Evolutionary conservation across 2,329 filamentous ascomycete species (phyloP), one percentile per base, ranked within the genome.

Genomic region (Microsporum ferrugineum): DNA sequence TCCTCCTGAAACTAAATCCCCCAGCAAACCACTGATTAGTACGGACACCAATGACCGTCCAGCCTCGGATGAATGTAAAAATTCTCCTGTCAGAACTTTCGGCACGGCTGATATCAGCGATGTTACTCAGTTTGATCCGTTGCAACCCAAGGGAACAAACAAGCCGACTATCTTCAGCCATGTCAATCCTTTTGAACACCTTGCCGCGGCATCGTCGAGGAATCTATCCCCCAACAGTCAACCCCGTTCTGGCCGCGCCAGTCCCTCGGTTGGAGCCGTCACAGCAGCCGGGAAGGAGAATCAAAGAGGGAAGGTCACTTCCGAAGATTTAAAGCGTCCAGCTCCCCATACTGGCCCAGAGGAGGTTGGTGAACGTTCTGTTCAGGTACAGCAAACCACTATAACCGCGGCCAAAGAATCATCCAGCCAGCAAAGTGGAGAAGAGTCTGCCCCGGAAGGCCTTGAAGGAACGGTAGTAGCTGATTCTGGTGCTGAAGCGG

Each of bases 401-500:
- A 8, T 14, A 2, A 34, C 45, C n/a, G 38, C 5, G 10, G 45
- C 17, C 12, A 60, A 45, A 41, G 41, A 36, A 23, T 43, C 53
- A 7, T 31, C 31, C 27, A 39, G n/a, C 12, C 36, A 59, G 49
- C 17, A 41, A 4, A 63, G 61, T 34, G n/a, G 33, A 47, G 83
- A 79, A 65, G 86, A 89, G 72, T 87, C 85, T 57, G 87, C 94
- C 34, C 80, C 87, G 23, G 84, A 89, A 61, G 85, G 87, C 31
- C 78, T 91, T 45, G 82, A 79, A 65, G 85, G 84, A 47, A 77
- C 91, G 65, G 87, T 86, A 49, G 49, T 36, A 8, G 77, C 79
- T 63, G 75, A 82, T 66, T 79, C 83, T 51, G 78, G 82, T 59
- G 79, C 81, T 65, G 76, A 85, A 68, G 85, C 87, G 2, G 84